Base-by-base conservation (phyloP, 2,329 filamentous ascomycete genomes). In the Pseudofabraea citricarpa region DNA sequence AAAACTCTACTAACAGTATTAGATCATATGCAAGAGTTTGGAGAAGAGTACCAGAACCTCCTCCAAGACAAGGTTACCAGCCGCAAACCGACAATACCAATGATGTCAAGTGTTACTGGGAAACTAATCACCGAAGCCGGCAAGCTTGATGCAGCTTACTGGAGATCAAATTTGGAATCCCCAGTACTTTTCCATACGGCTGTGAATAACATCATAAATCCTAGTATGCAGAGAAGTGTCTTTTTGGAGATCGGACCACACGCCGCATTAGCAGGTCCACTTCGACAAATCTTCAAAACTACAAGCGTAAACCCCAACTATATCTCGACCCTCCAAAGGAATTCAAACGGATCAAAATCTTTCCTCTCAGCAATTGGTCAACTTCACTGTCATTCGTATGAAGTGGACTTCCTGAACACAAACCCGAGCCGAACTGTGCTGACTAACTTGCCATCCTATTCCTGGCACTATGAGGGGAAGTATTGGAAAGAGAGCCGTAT, bases 401-500 rank as follows among this genome's bases (percentile, higher is more conserved):
- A 40, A 27, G 23, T 43, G 15, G 36, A 42, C 19, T 43, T 43
- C 32, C 36, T 26, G 26, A 36, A 24, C 10, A 37, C 5, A 53
- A 63, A 9, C 62, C 61, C 46, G 5, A 73, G 63, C 56, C 53
- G 36, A 7, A 23, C 6, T 24, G 6, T 39, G 15, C 35, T 37
- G 5, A 22, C 16, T 12, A 20, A 42, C 21, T 43, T 68, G 1
- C 72, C 72, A 1, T 41, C 52, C 0, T 75, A 75, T 43, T 62
- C 67, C 0, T 75, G 72, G 68, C 67, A 75, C 32, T 71, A 74
- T 50, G 63, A 64, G 2, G 64, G 64, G 21, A 45, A 49, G 10
- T 43, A 36, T 36, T 43, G 40, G 40, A 27, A 23, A 24, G 29
- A 43, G 23, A 36, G 29, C 18, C 31, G 31, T 16, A n/a, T 36